These are phyloP conservation scores for Trametes coccinea DNA, from an alignment of 768 basidiomycete genomes.

Conservation along the genomic window DNA sequence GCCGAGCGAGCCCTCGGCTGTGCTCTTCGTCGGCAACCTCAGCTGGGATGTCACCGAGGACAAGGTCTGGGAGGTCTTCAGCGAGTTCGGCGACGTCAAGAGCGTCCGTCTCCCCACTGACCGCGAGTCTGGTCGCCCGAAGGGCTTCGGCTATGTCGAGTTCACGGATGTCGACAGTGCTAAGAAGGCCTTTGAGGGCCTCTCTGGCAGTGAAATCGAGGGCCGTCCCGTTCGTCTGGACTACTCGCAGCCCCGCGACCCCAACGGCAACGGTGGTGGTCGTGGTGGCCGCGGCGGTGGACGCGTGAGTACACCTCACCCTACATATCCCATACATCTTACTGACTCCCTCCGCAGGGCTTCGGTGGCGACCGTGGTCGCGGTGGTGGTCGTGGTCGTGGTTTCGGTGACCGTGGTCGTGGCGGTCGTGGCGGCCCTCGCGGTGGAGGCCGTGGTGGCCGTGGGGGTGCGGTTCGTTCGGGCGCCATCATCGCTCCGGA, in stretches of 20 bases:
- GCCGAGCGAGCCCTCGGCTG: slow-evolving; percentile 63
- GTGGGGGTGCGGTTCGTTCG: slow-evolving; percentile 47
- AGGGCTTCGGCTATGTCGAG: slow-evolving; percentile 97
- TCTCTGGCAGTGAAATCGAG: slow-evolving; percentile 72
- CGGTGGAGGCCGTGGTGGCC: slow-evolving; percentile 43
- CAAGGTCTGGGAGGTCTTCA: slow-evolving; percentile 85
- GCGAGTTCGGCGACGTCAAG: slow-evolving; percentile 82
- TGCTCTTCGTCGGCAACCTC: slow-evolving; percentile 90
- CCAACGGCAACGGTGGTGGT: slow-evolving; percentile 50
- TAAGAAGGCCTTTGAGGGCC: slow-evolving; percentile 73
- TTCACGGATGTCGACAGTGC: slow-evolving; percentile 81
- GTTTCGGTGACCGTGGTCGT: slow-evolving; percentile 41
- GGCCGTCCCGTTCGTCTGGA: slow-evolving; percentile 84
- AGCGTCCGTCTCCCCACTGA: slow-evolving; percentile 91
- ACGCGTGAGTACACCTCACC: slow-evolving; percentile 26
- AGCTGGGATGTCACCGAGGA: slow-evolving; percentile 82
- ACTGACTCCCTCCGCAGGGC: slow-evolving; percentile 1
- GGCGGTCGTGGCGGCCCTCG: slow-evolving; percentile 40
- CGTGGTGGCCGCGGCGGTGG: slow-evolving; percentile 39
- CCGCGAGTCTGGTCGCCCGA: slow-evolving; percentile 84
- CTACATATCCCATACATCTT: neutral
- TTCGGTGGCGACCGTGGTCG: slow-evolving; percentile 44
- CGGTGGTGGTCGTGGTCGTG: slow-evolving; percentile 40
- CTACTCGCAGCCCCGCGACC: slow-evolving; percentile 80
- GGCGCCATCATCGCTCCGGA: slow-evolving; percentile 66